Evolutionary conservation across 768 basidiomycete genomes (phyloP), one percentile per base, ranked within the genome.

Genomic region (Suillus subaureus): DNA sequence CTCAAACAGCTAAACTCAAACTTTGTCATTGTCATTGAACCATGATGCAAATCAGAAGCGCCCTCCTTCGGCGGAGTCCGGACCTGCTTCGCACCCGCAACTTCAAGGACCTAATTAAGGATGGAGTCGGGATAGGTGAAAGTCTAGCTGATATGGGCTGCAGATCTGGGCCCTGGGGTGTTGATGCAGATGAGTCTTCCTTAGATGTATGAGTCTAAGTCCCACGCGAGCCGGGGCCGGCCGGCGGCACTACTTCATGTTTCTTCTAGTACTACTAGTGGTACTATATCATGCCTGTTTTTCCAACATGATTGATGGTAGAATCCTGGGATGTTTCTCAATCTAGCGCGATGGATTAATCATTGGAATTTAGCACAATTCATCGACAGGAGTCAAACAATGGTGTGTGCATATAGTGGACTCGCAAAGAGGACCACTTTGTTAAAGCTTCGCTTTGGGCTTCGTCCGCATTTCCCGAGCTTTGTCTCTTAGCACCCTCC

Each of bases 401-500:
- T 15, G 33, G 21, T 60, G 4, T 12, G 9, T 43, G 0, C 21
- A 21, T 61, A 2, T 43, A 15, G 16, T 15, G 18, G 31, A 54
- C 45, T 39, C 2, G 26, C n/a, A 31, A 47, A 42, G 45, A 63
- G 13, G 31, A 33, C 43, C 11, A 39, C 31, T 12, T 31, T 2
- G 51, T 77, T 69, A 79, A 11, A 79, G 69, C 60, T 74, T 80
- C 49, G 75, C 71, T 51, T 62, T 69, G 1, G 57, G 31, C 12
- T 56, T 66, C 23, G n/a, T 15, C 35, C 35, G 68, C 62, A 63
- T 15, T 28, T 35, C 64, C 54, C 79, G 81, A 2, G 86, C 88
- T 66, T 78, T 71, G 26, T 87, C 86, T 42, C 87, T 78, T 28
- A 89, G 73, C 13, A 87, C 75, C 37, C 87, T 83, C 55, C 85